phyloP scores from a whole-genome alignment of 306 rosid species.

The Senna siamea region DNA sequence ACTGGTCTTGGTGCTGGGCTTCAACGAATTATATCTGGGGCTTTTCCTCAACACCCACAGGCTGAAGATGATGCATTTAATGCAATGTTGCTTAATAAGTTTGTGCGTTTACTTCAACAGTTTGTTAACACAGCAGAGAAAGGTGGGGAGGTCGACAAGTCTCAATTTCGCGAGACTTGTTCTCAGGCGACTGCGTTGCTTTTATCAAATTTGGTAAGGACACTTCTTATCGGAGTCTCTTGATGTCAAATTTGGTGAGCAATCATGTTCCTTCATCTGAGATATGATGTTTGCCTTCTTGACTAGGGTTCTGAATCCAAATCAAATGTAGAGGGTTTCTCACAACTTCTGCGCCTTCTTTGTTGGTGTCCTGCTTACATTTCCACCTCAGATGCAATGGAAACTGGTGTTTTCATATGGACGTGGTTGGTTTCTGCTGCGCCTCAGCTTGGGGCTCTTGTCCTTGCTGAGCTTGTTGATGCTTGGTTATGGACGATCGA shows the following conservation, averaged over 20 bases:
- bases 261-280: slow-evolving; percentile 42
- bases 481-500: slow-evolving; percentile 99
- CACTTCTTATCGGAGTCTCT: slow-evolving; percentile 27
- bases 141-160: slow-evolving; percentile 86
- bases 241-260: slow-evolving; percentile 2
- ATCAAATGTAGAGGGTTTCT: slow-evolving; percentile 87
- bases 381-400: slow-evolving; percentile 91
- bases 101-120: slow-evolving; percentile 89
- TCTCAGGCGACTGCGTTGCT: slow-evolving; percentile 98
- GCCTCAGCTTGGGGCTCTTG: slow-evolving; percentile 87
- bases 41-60: slow-evolving; percentile 79
- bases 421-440: slow-evolving; percentile 99
- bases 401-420: slow-evolving; percentile 97
- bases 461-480: slow-evolving; percentile 98
- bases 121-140: slow-evolving; percentile 89
- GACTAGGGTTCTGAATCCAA: slow-evolving; percentile 87
- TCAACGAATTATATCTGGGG: slow-evolving; percentile 94
- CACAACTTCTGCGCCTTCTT: slow-evolving; percentile 97
- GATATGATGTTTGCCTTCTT: slow-evolving; percentile 40
- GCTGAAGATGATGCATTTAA: slow-evolving; percentile 84
- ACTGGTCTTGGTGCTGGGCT: slow-evolving; percentile 79
- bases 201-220: slow-evolving; percentile 84
- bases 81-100: slow-evolving; percentile 83
- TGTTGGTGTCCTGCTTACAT: slow-evolving; percentile 99
- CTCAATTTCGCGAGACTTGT: slow-evolving; percentile 91